Base-by-base conservation (phyloP, 2,329 filamentous ascomycete species). In the Mariannaea sp. region DNA sequence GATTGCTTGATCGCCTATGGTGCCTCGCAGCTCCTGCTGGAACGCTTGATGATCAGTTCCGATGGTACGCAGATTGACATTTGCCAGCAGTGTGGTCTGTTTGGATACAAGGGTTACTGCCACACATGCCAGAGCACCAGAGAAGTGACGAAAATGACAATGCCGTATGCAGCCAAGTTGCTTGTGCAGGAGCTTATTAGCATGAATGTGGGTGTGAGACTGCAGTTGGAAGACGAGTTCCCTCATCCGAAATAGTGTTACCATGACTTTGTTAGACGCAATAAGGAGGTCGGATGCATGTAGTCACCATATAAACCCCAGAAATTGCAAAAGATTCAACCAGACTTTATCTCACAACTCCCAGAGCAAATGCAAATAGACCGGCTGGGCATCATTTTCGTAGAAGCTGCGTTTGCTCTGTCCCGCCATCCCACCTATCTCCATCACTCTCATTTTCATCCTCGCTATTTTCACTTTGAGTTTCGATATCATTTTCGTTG, bases 1-100 rank as follows among this genome's bases (percentile, higher is more conserved):
- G 94, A 99, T 77, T 99, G 94, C 74, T 73, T 99, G 58, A 97
- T 99, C 64, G 94, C 94, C 8, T 99, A 99, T 71, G 94, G 94
- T 52, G 94, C 94, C 7, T 92, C 87, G 48, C 94, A 99, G 73
- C 80, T 99, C 29, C 80, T 99, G 26, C 80, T 97, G 3, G 94
- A 99, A 75, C 85, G 94, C 30, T 78, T 99, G 55, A 99, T 99
- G 95, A 83, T 96, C 57, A 92, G 88, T 58, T 95, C 90, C 1
- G 94, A 99, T 74, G 90, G 88, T 9, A 91, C 94, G 59, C 81
- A 89, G 61, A 89, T 97, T 42, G 94, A 99, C 70, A 89, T 99
- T 50, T 99, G 95, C 74, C 92, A 96, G 75, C 82, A 82, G 51
- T 99, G 94, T 68, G 94, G 94, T 3, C 84, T 97, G 69, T 97